Base-by-base conservation (phyloP, 805 yeast genomes). In the Spathaspora gorwiae region DNA sequence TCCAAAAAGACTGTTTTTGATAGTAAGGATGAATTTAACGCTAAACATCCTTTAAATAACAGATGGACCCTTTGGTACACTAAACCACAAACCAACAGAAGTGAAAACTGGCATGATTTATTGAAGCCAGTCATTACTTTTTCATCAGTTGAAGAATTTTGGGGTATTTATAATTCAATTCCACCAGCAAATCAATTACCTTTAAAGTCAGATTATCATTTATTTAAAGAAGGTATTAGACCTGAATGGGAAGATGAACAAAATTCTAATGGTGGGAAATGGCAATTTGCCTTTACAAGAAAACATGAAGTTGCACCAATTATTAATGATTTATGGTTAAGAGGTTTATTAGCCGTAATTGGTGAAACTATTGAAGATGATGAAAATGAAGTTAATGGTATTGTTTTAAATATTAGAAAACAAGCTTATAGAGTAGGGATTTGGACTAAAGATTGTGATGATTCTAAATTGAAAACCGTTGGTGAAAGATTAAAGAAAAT, bases 41-140 rank as follows among this genome's bases (percentile, higher is more conserved):
- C 83, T 48, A 83, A 83, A 63, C 99, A 94, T 67, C 97, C 97
- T 42, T 81, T 92, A 59, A 84, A 87, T 70, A 79, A 84, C 61
- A 81, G 79, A 68, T 92, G 97, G 97, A 89, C 98, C 19, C 79
- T 92, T 61, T 92, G 99, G 99, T 94, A 89, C 78, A 87, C 96
- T 48, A 90, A 90, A 73, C 98, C 99, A 50, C 83, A 88, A 49
- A 80, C 82, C 49, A 86, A 83, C 61, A 76, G 74, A 53, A 73
- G 73, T 54, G 96, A 89, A 70, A 81, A 88, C 59, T 92, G 98
- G 98, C 79, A 88, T 45, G 96, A 90, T 61, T 78, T 90, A 54
- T 78, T 94, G 61, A 90, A 90, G 73, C 95, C 96, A 47, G 95
- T 94, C 42, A 92, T 90, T 56, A 81, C 95, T 24, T 89, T 94